Percentiles rank a stretch among this genome's conserved stretches.
Evolutionary conservation across 805 yeast species (phyloP).

Genomic region (Ogataea zsoltii): DNA sequence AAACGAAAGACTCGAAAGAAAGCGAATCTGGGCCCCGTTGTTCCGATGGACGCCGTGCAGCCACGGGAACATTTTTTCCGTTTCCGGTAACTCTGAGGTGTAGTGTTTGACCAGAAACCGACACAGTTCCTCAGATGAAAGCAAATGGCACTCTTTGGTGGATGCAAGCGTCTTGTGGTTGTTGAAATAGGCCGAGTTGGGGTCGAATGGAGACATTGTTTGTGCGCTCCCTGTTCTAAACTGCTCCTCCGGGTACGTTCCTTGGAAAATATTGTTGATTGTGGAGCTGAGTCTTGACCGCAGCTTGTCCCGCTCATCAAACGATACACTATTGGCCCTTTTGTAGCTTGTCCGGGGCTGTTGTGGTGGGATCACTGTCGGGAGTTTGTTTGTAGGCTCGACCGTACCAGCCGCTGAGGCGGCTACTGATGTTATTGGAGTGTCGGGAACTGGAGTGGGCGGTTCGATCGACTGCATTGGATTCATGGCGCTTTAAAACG

Average conservation of each 20-base stretch:
- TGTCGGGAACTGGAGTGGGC: slow-evolving; percentile 4
- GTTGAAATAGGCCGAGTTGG: slow-evolving; percentile 21
- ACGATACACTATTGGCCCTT: slow-evolving; percentile 31
- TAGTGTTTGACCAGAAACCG: slow-evolving; percentile 24
- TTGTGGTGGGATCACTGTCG: slow-evolving; percentile 2
- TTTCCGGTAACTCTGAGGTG: slow-evolving; percentile 52
- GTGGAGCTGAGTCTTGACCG: slow-evolving; percentile 28
- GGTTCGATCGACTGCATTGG: slow-evolving; percentile 7
- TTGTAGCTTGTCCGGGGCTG: slow-evolving; percentile 24
- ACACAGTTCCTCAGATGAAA: slow-evolving; percentile 30
- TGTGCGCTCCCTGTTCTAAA: slow-evolving; percentile 13
- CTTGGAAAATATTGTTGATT: slow-evolving; percentile 15
- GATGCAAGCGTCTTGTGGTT: slow-evolving; percentile 18
- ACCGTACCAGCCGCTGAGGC: not conserved
- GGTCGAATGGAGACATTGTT: slow-evolving; percentile 24
- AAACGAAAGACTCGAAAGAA: slow-evolving; percentile 34
- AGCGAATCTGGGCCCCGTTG: slow-evolving; percentile 54
- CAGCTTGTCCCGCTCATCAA: slow-evolving; percentile 30
- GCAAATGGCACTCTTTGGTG: slow-evolving; percentile 20
- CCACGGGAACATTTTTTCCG: slow-evolving; percentile 83
- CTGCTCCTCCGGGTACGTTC: slow-evolving; percentile 12
- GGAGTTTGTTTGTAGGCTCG: not conserved
- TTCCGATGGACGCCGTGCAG: slow-evolving; percentile 71
- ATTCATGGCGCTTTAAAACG: not conserved
- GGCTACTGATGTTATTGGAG: not conserved